phyloP scores from a whole-genome alignment of 257 asterid species.

The Ajuga chamaepitys region DNA sequence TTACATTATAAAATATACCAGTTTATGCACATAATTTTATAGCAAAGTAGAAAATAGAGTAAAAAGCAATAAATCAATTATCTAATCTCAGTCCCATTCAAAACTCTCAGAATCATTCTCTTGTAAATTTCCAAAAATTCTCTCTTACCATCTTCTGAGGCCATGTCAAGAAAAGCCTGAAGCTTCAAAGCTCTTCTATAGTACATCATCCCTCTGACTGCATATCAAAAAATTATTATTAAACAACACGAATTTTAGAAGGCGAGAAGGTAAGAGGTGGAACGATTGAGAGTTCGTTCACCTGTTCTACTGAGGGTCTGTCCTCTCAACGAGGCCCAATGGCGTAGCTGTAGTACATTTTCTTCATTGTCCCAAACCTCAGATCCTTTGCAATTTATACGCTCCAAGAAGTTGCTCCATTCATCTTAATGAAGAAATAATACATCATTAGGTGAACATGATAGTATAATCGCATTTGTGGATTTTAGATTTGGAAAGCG shows the following conservation, averaged over 20 bases:
- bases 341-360: conserved; percentile 82
- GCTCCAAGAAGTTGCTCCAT: conserved; percentile 94
- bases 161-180: conserved; percentile 99
- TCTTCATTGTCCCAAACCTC: conserved; percentile 88
- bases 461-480: background rate
- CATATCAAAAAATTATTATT: conserved; percentile 13
- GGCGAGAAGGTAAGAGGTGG: background rate
- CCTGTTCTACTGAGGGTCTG: conserved; percentile 98
- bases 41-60: background rate
- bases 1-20: no score
- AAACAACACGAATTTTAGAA: conserved; percentile 5
- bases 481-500: conserved; percentile 12
- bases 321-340: conserved; percentile 99
- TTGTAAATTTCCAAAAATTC: background rate
- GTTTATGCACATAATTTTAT: background rate
- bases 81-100: background rate
- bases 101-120: conserved; percentile 11
- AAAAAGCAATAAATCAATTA: no score
- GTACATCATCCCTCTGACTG: conserved; percentile 99
- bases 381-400: conserved; percentile 61
- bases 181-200: conserved; percentile 95
- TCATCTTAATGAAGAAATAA: conserved; percentile 60
- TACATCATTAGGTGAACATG: conserved; percentile 3
- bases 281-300: conserved; percentile 15
- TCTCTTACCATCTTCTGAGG: conserved; percentile 65